Percentiles rank a stretch among this genome's conserved stretches.
Conservation (phyloP, 2,329 filamentous ascomycete species). For the Oidium heveae region DNA sequence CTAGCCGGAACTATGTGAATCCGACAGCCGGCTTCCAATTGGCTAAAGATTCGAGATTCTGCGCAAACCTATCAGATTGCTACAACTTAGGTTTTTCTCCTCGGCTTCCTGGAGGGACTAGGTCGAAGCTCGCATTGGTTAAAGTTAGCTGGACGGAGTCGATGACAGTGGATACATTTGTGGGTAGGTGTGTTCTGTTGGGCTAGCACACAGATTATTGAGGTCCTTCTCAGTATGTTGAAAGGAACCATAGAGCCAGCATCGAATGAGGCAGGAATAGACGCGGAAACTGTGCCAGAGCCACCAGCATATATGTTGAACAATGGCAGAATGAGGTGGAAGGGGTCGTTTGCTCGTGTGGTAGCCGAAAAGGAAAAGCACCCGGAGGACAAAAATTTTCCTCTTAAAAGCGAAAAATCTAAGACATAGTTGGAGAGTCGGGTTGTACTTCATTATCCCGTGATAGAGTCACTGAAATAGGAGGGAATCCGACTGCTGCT, state of each 20-base stretch:
- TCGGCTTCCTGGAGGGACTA: not conserved
- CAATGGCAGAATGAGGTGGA: not conserved
- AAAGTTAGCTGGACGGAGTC: not conserved
- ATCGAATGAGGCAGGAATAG: not conserved
- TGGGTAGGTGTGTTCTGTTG: not conserved
- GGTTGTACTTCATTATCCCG: not conserved
- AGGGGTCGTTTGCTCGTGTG: not conserved
- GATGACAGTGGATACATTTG: not conserved
- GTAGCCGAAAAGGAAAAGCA: not conserved
- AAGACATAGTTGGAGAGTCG: not conserved
- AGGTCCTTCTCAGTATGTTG: not conserved
- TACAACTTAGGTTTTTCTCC: not conserved
- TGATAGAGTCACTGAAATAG: not conserved
- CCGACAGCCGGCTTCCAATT: not conserved
- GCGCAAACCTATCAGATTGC: not conserved
- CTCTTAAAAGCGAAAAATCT: not conserved
- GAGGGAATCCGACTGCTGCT: not conserved
- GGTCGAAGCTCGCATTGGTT: not conserved
- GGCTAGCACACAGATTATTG: not conserved
- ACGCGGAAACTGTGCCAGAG: not conserved
- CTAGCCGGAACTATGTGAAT: not conserved
- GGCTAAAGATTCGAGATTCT: not conserved
- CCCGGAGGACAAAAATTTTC: not conserved
- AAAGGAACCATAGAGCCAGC: not conserved
- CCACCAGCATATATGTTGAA: not conserved